Percentiles rank a stretch among this genome's conserved stretches.
Evolutionary conservation across 2,329 filamentous ascomycete genomes (phyloP).

Genomic region (Escovopsis weberi): DNA sequence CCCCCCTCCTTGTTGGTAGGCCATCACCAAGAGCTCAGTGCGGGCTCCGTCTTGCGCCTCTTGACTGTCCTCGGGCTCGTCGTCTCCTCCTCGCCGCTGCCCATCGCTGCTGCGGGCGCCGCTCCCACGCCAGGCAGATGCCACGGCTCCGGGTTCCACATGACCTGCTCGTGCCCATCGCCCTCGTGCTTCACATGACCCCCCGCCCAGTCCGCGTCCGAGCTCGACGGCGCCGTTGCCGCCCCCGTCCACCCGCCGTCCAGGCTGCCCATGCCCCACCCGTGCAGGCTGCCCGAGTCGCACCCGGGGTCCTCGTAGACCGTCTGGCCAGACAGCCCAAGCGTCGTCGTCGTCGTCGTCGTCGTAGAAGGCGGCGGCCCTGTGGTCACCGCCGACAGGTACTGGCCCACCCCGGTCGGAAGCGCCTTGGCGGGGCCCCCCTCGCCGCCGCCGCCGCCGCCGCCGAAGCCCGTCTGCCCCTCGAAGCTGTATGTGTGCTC

Average conservation of each 20-base stretch:
- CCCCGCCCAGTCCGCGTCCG: constrained; percentile 18
- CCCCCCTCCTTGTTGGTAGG: too few species aligned
- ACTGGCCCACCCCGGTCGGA: constrained; percentile 14
- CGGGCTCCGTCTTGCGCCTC: constrained; percentile 17
- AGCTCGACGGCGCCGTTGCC: constrained; percentile 10
- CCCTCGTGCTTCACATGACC: constrained; percentile 16
- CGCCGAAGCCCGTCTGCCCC: constrained; percentile 16
- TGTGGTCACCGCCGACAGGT: constrained; percentile 14
- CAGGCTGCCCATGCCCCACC: constrained; percentile 19
- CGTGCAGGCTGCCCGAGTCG: constrained; percentile 17
- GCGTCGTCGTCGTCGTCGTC: not conserved
- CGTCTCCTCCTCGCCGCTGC: constrained; percentile 14
- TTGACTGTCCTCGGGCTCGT: constrained; percentile 23
- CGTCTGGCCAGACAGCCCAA: constrained; percentile 19
- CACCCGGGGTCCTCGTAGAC: constrained; percentile 21
- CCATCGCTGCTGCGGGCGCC: constrained; percentile 10
- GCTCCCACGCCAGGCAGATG: constrained; percentile 12
- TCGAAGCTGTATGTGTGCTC: constrained; percentile 18
- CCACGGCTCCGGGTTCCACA: constrained; percentile 24
- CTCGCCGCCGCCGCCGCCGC: constrained; percentile 2
- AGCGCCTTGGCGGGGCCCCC: constrained; percentile 16
- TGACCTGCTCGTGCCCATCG: constrained; percentile 13
- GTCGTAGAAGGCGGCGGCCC: constrained; percentile 2
- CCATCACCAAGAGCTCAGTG: constrained; percentile 8
- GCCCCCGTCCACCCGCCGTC: constrained; percentile 19